These are phyloP conservation scores for Erythrobasidium hasegawianum DNA, from an alignment of 1,284 basidiomycete genomes.

Conservation along the genomic window DNA sequence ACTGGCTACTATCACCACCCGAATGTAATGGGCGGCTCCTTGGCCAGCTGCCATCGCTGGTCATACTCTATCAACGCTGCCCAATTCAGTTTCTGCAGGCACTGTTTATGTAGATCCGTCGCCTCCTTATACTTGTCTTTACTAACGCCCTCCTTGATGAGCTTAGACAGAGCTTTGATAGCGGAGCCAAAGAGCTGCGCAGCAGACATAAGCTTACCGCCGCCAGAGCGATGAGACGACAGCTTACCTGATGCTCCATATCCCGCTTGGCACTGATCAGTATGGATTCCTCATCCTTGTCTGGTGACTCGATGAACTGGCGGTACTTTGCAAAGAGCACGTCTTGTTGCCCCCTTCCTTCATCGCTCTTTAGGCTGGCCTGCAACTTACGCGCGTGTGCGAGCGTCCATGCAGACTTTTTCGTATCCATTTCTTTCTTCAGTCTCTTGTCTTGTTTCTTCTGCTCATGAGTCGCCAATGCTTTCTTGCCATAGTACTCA, in stretches of 20 bases:
- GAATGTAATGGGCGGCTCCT: constrained; percentile 3
- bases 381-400: constrained; percentile 45
- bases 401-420: constrained; percentile 45
- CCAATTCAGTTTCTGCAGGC: constrained; percentile 37
- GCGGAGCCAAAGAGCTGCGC: constrained; percentile 41
- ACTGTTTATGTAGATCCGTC: constrained; percentile 40
- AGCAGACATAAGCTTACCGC: neutral
- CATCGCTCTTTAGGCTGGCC: constrained; percentile 41
- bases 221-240: no score
- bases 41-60: constrained; percentile 11
- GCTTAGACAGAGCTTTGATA: constrained; percentile 42
- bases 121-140: constrained; percentile 45
- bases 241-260: constrained; percentile 23
- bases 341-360: constrained; percentile 21
- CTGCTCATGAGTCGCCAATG: constrained; percentile 43
- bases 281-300: constrained; percentile 42
- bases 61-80: constrained; percentile 30
- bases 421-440: constrained; percentile 45
- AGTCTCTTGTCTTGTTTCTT: constrained; percentile 45
- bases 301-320: constrained; percentile 40
- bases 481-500: constrained; percentile 45
- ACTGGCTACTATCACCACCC: constrained; percentile 16
- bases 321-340: constrained; percentile 41
- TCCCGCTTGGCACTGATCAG: constrained; percentile 45
- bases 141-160: constrained; percentile 45